A percentile compares a stretch with the other conserved stretches of the same genome.
These are phyloP conservation scores for Zygotorulaspora danielsina DNA, from an alignment of 805 yeast genomes.

Conservation along the genomic window DNA sequence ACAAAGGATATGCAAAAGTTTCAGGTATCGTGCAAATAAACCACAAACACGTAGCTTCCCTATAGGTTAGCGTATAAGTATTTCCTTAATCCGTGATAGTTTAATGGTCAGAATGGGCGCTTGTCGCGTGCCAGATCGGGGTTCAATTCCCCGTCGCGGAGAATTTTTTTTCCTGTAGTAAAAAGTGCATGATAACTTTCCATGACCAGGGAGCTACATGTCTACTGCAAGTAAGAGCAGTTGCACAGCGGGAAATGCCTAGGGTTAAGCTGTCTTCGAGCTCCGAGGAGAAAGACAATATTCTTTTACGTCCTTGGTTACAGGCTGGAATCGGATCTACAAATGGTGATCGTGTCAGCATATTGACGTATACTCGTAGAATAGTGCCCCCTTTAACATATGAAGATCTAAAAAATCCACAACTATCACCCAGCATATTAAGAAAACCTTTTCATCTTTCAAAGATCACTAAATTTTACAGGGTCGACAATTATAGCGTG, in stretches of 20 bases:
- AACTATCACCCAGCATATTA: constrained; percentile 10
- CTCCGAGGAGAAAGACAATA: constrained; percentile 19
- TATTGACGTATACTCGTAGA: constrained; percentile 7
- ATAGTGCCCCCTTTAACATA: constrained; percentile 14
- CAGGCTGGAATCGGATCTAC: constrained; percentile 6
- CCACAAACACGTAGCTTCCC: too few relatives aligned
- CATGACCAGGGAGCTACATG: too few relatives aligned
- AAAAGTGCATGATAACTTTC: too few relatives aligned
- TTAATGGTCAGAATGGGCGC: constrained; percentile 31
- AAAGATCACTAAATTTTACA: constrained; percentile 25
- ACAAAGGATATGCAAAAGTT: too few relatives aligned
- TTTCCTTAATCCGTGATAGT: constrained; percentile 25
- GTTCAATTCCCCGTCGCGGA: constrained; percentile 32
- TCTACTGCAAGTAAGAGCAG: too few relatives aligned
- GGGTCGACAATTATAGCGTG: constrained; percentile 20
- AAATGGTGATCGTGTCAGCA: not conserved
- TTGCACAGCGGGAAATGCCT: constrained; percentile 20
- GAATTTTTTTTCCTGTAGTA: constrained; percentile 22
- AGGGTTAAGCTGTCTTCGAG: constrained; percentile 16
- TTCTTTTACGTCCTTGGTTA: constrained; percentile 28
- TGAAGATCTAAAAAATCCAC: constrained; percentile 14
- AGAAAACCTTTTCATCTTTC: constrained; percentile 20
- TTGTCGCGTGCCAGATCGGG: constrained; percentile 31
- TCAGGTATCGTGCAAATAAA: too few relatives aligned
- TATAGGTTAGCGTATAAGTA: too few relatives aligned